phyloP scores from a whole-genome alignment of 495 filamentous ascomycete species.

The Tuber microsphaerosporum region DNA sequence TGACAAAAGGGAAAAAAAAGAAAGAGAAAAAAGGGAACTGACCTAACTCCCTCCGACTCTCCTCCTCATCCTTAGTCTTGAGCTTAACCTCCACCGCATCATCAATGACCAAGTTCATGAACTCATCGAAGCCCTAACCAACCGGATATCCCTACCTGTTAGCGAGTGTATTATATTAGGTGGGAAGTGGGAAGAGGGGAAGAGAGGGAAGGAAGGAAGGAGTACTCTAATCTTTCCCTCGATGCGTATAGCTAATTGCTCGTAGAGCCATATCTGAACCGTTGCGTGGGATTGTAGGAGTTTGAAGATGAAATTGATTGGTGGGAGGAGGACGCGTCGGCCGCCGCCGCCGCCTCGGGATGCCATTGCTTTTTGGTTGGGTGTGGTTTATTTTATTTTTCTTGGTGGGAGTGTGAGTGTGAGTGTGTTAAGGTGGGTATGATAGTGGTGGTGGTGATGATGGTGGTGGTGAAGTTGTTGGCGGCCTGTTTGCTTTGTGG shows the following conservation, averaged over 20 bases:
- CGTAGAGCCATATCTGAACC: constrained; percentile 92
- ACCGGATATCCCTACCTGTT: neutral
- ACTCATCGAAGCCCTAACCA: constrained; percentile 85
- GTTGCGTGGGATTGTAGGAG: constrained; percentile 79
- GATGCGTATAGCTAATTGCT: constrained; percentile 87
- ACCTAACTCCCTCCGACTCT: constrained; percentile 76
- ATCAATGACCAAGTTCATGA: constrained; percentile 97
- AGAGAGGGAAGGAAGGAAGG: neutral
- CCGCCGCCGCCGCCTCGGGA: constrained; percentile 70
- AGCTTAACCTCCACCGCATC: constrained; percentile 89
- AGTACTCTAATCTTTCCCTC: constrained; percentile 85
- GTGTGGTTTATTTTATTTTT: too few relatives aligned
- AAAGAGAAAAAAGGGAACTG: constrained; percentile 39
- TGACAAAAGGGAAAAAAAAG: neutral
- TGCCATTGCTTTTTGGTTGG: constrained; percentile 55
- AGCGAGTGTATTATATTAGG: constrained; percentile 12
- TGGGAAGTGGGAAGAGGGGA: too few relatives aligned
- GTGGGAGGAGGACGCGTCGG: constrained; percentile 85
- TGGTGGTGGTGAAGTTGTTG: neutral
- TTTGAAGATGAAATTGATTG: constrained; percentile 98
- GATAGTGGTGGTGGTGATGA: neutral
- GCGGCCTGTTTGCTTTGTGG: neutral
- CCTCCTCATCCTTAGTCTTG: constrained; percentile 70
- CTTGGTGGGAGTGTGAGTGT: neutral
- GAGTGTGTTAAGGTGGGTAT: neutral